Percentiles rank a stretch among this genome's conserved stretches.
phyloP scores from a whole-genome alignment of 768 basidiomycete species.

The Amylocystis lapponica region DNA sequence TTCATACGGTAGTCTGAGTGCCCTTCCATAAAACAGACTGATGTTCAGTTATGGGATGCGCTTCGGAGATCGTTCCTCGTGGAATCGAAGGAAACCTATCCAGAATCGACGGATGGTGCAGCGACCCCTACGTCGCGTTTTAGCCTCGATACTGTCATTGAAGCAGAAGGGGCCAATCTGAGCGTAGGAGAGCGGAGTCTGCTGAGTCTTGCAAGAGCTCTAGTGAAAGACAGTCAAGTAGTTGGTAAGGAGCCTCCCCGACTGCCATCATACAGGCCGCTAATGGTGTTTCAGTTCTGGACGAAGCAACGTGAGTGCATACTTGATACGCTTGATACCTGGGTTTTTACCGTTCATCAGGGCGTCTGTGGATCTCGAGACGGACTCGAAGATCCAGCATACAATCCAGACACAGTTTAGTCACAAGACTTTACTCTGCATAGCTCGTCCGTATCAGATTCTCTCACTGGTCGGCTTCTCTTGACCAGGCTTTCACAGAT shows the following conservation, averaged over 20 bases:
- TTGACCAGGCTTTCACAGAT: conserved; percentile 17
- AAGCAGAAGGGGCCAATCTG: conserved; percentile 49
- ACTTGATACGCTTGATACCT: background rate
- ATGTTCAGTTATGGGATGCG: conserved; percentile 66
- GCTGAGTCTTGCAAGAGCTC: conserved; percentile 47
- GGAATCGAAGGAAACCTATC: conserved; percentile 15
- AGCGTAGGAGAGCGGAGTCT: conserved; percentile 43
- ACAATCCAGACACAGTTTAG: conserved; percentile 37
- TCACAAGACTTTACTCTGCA: conserved; percentile 47
- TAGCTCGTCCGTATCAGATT: conserved; percentile 28
- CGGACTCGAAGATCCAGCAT: conserved; percentile 49
- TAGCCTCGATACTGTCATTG: conserved; percentile 45
- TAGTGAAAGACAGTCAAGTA: conserved; percentile 45
- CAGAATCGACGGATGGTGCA: conserved; percentile 6
- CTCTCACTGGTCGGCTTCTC: background rate
- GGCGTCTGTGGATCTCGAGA: conserved; percentile 39
- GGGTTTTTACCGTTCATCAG: conserved; percentile 15
- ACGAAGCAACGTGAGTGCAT: conserved; percentile 37
- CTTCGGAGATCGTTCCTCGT: conserved; percentile 55
- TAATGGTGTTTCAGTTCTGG: conserved; percentile 30
- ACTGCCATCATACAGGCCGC: background rate
- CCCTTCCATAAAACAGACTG: too few relatives aligned
- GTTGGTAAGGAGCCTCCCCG: conserved; percentile 21
- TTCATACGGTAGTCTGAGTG: too few relatives aligned
- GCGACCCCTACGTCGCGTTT: conserved; percentile 30